Evolutionary conservation across 495 filamentous ascomycete species (phyloP).

Genomic region (Talaromyces liani): DNA sequence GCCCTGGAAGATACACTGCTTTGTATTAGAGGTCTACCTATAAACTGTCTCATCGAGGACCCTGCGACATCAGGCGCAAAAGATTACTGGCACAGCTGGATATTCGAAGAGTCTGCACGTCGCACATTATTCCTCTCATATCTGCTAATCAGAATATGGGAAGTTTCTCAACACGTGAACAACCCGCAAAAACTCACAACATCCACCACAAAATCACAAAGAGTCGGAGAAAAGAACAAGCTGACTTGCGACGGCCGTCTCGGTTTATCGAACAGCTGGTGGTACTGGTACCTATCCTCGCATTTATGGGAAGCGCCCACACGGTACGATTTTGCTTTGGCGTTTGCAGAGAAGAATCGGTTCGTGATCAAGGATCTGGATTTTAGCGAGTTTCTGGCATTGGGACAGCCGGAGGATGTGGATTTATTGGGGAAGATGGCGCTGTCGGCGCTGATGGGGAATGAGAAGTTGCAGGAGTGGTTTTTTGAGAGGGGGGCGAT

Average conservation of each 20-base stretch:
- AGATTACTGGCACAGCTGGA: conserved; percentile 35
- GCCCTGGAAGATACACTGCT: conserved; percentile 10
- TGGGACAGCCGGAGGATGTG: conserved; percentile 35
- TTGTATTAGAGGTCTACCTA: conserved; percentile 15
- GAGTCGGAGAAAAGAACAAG: neutral
- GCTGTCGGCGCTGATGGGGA: conserved; percentile 32
- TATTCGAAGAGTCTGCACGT: conserved; percentile 39
- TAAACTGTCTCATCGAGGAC: neutral
- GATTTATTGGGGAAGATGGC: conserved; percentile 41
- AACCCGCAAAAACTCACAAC: neutral
- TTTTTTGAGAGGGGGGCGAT: conserved; percentile 15
- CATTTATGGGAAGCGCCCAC: conserved; percentile 40
- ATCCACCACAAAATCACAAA: neutral
- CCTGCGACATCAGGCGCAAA: conserved; percentile 14
- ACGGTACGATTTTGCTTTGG: conserved; percentile 36
- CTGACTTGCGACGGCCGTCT: conserved; percentile 26
- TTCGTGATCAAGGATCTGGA: conserved; percentile 34
- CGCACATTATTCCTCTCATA: conserved; percentile 36
- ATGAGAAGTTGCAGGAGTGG: conserved; percentile 39
- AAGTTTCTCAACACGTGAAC: conserved; percentile 21
- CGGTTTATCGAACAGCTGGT: conserved; percentile 30
- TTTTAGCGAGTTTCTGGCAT: conserved; percentile 21
- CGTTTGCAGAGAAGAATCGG: conserved; percentile 39
- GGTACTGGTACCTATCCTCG: conserved; percentile 37
- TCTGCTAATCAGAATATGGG: conserved; percentile 30